Base-by-base conservation (phyloP, 108 stramenopile species). In the Cyclotella atomus region DNA sequence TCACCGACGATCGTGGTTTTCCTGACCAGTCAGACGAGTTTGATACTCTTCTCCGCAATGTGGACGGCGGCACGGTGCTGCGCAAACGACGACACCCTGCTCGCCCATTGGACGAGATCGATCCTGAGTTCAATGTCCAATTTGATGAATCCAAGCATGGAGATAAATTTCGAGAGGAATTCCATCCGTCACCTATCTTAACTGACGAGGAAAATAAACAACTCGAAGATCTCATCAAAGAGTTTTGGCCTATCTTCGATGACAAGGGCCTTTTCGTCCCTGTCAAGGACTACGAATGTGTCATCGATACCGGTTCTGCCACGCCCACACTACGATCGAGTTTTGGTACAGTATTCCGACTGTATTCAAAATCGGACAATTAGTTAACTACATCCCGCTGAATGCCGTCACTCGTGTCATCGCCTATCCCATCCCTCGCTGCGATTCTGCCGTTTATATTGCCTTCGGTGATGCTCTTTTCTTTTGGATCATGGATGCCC, bases 381-480 rank as follows among this genome's bases (percentile, higher is more conserved):
- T 30, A 17, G 33, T 66, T 17, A 66, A 66, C 19, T 66, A 52
- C 49, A 66, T 66, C 19, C 49, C 65, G 14, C 30, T 66, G 2
- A 66, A 66, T 33, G 14, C 27, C 14, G 30, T 52, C 16, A 52
- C 65, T 3, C 28, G 24, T 16, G 8, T 66, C 6, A 34, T 52
- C 34, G 49, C 65, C 4, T 66, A 66, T 43, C 65, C 65, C 4
- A 66, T 66, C 5, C 65, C 65, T 5, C 47, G 65, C 19, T 66
- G 50, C 41, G 65, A 66, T 25, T n/a, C 17, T 25, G 65, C 65
- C 16, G 47, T 66, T 6, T 10, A 17, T 3, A 24, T 66, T 2
- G 19, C 28, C 32, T 66, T 66, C 21, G 50, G 50, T 3, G 32
- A 52, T 19, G 5, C 5, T 7, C 3, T 3, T 2, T 33, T 17